These are phyloP conservation scores for Naganishia cerealis DNA, from an alignment of 1,284 basidiomycete genomes.

Conservation along the genomic window DNA sequence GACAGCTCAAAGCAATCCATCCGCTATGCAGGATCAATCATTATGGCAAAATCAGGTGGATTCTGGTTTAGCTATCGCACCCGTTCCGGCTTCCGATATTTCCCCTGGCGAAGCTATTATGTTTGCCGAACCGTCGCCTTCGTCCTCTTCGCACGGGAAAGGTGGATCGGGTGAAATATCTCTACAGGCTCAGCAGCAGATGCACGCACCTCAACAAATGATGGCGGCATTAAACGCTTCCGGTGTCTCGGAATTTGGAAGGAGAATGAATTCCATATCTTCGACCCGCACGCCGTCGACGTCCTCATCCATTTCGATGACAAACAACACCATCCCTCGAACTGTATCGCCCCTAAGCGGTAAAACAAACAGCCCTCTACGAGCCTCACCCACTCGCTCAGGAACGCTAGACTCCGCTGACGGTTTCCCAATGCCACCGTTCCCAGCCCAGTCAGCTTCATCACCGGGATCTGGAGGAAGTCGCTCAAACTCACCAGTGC, in stretches of 20 bases:
- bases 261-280: constrained; percentile 33
- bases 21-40: not conserved
- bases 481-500: constrained; percentile 19
- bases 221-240: constrained; percentile 9
- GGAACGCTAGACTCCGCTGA: constrained; percentile 6
- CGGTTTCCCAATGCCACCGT: constrained; percentile 11
- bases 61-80: not conserved
- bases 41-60: constrained; percentile 24
- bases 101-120: not conserved
- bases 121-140: constrained; percentile 10
- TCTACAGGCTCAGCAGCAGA: not conserved
- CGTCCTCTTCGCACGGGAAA: not conserved
- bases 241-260: constrained; percentile 30
- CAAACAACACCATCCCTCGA: constrained; percentile 3
- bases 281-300: constrained; percentile 24
- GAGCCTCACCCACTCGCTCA: constrained; percentile 4
- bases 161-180: not conserved
- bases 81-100: not conserved
- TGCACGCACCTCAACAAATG: not conserved
- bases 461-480: constrained; percentile 14
- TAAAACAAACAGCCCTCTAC: not conserved
- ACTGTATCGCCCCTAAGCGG: constrained; percentile 7
- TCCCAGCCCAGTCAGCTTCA: constrained; percentile 7
- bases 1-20: not conserved
- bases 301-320: constrained; percentile 3